phyloP scores from a whole-genome alignment of 192 early-diverging fungal genomes.

The Coemansia sp. region DNA sequence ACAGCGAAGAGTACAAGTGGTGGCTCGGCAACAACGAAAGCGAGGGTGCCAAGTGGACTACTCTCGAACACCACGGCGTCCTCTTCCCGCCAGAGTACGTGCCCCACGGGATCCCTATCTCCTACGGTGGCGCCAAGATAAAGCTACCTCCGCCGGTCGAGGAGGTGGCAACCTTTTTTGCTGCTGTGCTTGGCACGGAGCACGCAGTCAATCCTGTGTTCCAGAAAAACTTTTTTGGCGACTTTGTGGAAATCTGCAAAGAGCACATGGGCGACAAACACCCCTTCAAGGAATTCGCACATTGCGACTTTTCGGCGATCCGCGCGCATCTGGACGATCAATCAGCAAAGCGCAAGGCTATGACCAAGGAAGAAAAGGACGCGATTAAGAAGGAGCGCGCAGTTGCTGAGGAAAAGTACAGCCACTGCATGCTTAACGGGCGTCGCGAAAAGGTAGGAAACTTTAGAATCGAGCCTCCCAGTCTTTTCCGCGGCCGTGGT shows the following conservation, averaged over 20 bases:
- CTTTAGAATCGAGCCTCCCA: conserved; percentile 95
- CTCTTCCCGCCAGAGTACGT: conserved; percentile 88
- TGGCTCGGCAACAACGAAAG: conserved; percentile 68
- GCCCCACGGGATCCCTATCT: conserved; percentile 86
- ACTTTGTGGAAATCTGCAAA: conserved; percentile 72
- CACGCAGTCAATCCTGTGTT: conserved; percentile 81
- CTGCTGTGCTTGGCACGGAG: conserved; percentile 80
- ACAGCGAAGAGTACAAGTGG: conserved; percentile 66
- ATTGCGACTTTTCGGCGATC: conserved; percentile 90
- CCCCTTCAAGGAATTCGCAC: conserved; percentile 71
- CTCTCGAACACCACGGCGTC: conserved; percentile 85
- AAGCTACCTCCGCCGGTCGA: conserved; percentile 75
- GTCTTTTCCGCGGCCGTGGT: conserved; percentile 95
- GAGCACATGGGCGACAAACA: conserved; percentile 61
- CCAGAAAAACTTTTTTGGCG: conserved; percentile 88
- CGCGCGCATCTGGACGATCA: conserved; percentile 72
- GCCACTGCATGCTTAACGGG: conserved; percentile 76
- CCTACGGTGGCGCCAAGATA: conserved; percentile 75
- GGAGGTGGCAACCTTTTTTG: conserved; percentile 95
- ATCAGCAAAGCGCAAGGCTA: conserved; percentile 76
- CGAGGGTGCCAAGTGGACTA: conserved; percentile 77
- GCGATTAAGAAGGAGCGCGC: conserved; percentile 70
- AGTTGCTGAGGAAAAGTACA: conserved; percentile 73
- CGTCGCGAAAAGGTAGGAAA: conserved; percentile 97
- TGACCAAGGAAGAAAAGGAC: conserved; percentile 91